Evolutionary conservation across 805 yeast genomes (phyloP).

Genomic region (Candida rishiriensis): DNA sequence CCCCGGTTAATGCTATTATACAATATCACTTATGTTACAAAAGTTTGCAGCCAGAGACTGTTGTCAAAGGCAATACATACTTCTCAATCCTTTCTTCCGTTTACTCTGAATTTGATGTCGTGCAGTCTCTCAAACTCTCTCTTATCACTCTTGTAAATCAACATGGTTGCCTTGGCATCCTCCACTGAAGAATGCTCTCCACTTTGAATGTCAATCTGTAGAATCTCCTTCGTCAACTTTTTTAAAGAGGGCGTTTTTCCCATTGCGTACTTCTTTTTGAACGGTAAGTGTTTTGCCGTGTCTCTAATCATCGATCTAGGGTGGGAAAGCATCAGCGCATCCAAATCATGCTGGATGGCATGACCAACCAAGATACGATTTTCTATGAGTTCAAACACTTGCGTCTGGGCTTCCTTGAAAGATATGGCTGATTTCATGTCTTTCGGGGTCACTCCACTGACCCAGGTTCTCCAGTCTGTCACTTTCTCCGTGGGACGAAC

Average conservation of each 20-base stretch:
- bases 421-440: constrained; percentile 65
- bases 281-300: constrained; percentile 61
- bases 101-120: constrained; percentile 24
- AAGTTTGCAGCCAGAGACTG: too few species aligned
- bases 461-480: constrained; percentile 91
- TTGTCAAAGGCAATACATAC: too few species aligned
- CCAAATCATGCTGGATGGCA: constrained; percentile 76
- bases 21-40: too few species aligned
- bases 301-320: constrained; percentile 65
- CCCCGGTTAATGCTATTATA: too few species aligned
- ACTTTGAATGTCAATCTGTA: constrained; percentile 60
- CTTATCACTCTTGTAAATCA: constrained; percentile 60
- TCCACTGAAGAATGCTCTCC: constrained; percentile 85
- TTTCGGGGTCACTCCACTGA: constrained; percentile 74
- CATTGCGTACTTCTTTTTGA: constrained; percentile 48
- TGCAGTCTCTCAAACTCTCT: constrained; percentile 52
- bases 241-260: constrained; percentile 76
- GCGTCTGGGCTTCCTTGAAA: constrained; percentile 61
- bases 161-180: constrained; percentile 87
- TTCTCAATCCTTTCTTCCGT: constrained; percentile 1
- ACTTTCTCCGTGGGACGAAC: constrained; percentile 74
- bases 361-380: constrained; percentile 75
- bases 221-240: constrained; percentile 52
- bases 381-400: constrained; percentile 47
- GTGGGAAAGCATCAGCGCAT: constrained; percentile 61